These are phyloP conservation scores for Scleroderma citrinum DNA, from an alignment of 768 basidiomycete genomes.

Conservation along the genomic window DNA sequence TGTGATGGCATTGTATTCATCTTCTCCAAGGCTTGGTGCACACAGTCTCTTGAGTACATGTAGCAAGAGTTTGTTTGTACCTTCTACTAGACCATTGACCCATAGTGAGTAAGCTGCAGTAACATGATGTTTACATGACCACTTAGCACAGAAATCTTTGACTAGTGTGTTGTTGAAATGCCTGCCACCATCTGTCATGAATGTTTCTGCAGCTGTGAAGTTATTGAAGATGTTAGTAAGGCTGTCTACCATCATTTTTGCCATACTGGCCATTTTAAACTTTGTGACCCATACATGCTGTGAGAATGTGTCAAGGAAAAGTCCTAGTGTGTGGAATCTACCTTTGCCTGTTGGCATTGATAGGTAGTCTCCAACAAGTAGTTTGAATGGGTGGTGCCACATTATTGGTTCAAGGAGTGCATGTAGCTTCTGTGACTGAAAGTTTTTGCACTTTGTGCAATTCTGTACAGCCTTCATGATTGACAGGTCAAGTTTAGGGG, in stretches of 20 bases:
- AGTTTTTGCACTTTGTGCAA: no score
- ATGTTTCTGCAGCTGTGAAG: slow-evolving; percentile 21
- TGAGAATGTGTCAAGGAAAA: slow-evolving; percentile 24
- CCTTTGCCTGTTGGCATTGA: slow-evolving; percentile 30
- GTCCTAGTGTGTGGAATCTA: slow-evolving; percentile 21
- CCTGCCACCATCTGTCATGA: slow-evolving; percentile 33
- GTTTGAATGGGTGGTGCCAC: slow-evolving; percentile 3
- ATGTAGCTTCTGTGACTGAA: no score
- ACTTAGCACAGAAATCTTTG: background rate
- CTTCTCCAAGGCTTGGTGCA: background rate
- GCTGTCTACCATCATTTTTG: slow-evolving; percentile 17
- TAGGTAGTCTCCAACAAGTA: slow-evolving; percentile 28
- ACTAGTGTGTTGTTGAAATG: slow-evolving; percentile 20
- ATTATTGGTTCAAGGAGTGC: no score
- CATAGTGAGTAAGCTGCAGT: slow-evolving; percentile 23
- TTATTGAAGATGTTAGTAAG: slow-evolving; percentile 18
- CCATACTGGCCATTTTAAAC: slow-evolving; percentile 22
- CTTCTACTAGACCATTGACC: background rate
- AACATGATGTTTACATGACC: slow-evolving; percentile 4
- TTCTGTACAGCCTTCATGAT: no score
- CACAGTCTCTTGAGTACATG: background rate
- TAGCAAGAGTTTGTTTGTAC: background rate
- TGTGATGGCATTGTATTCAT: background rate
- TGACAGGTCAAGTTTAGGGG: slow-evolving; percentile 6
- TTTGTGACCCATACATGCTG: slow-evolving; percentile 28